phyloP scores from a whole-genome alignment of 352 stramenopile species.

The Phytophthora vignae region DNA sequence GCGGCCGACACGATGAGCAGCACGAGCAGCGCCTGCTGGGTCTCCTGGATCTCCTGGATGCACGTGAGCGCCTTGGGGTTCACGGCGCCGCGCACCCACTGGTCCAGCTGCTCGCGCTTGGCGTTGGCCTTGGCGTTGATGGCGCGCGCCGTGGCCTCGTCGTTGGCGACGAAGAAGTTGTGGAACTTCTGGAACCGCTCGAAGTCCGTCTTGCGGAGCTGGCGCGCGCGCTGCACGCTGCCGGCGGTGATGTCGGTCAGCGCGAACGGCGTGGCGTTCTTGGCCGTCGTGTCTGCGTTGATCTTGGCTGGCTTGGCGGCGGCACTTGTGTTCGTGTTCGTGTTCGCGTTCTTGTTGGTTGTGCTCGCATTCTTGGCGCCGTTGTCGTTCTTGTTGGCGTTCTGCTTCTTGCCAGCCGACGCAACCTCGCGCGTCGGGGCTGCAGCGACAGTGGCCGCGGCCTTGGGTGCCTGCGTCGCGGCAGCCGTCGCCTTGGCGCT shows the following conservation, averaged over 20 bases:
- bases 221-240: conserved; percentile 11
- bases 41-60: conserved; percentile 19
- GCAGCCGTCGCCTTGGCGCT: not conserved
- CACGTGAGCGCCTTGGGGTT: conserved; percentile 7
- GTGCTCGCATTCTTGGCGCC: no score
- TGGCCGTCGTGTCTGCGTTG: no score
- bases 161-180: conserved; percentile 19
- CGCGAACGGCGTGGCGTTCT: not conserved
- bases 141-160: not conserved
- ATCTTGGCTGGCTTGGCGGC: not conserved
- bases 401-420: not conserved
- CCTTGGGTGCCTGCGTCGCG: not conserved
- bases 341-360: not conserved
- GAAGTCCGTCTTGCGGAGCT: conserved; percentile 13
- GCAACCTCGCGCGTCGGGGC: not conserved
- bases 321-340: conserved; percentile 1
- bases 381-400: not conserved
- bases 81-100: conserved; percentile 8
- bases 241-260: conserved; percentile 5
- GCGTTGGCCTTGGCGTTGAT: conserved; percentile 4
- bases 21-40: conserved; percentile 3
- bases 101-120: conserved; percentile 17
- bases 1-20: conserved; percentile 18
- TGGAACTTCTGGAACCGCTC: conserved; percentile 12
- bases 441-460: not conserved